phyloP scores from a whole-genome alignment of 1,139 yeast genomes.

The Pichia norvegensis region DNA sequence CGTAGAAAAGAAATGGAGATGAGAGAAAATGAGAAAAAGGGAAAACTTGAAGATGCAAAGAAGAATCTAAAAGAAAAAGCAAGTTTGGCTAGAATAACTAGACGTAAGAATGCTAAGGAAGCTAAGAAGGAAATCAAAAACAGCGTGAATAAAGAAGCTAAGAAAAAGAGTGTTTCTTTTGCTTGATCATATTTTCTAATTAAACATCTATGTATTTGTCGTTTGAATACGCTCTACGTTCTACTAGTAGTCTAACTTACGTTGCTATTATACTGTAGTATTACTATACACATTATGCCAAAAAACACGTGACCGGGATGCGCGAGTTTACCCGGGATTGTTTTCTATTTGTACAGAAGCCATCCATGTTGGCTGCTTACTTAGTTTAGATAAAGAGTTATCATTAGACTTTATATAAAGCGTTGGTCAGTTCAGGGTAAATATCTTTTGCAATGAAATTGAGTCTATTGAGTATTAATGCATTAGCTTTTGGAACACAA shows the following conservation, averaged over 20 bases:
- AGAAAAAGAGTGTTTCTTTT: constrained; percentile 30
- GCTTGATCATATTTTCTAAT: constrained; percentile 16
- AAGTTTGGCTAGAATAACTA: constrained; percentile 53
- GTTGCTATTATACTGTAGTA: no score
- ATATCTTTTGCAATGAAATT: constrained; percentile 1
- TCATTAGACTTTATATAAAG: not conserved
- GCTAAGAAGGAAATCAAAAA: constrained; percentile 29
- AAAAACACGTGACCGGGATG: not conserved
- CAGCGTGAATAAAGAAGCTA: constrained; percentile 28
- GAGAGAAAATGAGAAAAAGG: constrained; percentile 63
- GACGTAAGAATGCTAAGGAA: constrained; percentile 63
- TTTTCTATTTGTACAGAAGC: not conserved
- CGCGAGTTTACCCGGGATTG: not conserved
- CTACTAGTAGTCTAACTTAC: no score
- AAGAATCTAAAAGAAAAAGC: constrained; percentile 67
- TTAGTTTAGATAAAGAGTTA: no score
- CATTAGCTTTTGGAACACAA: not conserved
- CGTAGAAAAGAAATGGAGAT: constrained; percentile 81
- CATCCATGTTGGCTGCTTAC: not conserved
- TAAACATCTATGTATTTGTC: not conserved
- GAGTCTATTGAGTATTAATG: not conserved
- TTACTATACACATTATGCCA: no score
- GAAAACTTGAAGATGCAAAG: constrained; percentile 70
- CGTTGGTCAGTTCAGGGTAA: not conserved
- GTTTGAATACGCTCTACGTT: no score